Evolutionary conservation across 345 rosid genomes (phyloP).

Genomic region (Firmiana major): DNA sequence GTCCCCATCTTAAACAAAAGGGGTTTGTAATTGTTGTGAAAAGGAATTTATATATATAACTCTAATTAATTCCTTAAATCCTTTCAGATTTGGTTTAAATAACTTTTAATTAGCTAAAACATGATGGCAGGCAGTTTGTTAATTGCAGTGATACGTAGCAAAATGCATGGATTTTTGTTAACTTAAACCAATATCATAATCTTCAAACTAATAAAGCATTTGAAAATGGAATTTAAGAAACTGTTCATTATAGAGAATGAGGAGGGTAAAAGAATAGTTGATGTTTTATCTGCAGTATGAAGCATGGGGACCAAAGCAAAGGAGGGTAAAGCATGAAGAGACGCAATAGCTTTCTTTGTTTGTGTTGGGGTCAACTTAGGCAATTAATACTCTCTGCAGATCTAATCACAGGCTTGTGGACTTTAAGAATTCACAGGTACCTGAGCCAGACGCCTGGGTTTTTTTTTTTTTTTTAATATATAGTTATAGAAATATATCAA

Average conservation of each 20-base stretch:
- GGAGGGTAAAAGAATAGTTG: background rate
- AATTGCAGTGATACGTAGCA: background rate
- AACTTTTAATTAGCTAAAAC: background rate
- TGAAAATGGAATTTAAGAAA: background rate
- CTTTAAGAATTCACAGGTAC: background rate
- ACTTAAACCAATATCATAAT: background rate
- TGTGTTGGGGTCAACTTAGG: constrained; percentile 1
- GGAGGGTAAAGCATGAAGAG: background rate
- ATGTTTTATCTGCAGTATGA: background rate
- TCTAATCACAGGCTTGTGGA: background rate
- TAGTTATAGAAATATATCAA: no score
- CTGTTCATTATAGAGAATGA: background rate
- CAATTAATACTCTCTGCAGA: background rate
- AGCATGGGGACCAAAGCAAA: background rate
- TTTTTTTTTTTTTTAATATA: background rate
- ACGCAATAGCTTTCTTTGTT: background rate
- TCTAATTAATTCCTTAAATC: background rate
- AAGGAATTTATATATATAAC: background rate
- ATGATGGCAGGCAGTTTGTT: background rate
- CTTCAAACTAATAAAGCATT: background rate
- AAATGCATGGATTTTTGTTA: no score
- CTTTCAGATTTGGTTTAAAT: background rate
- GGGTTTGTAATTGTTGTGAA: background rate
- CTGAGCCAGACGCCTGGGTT: background rate
- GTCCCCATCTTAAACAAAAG: background rate